Conservation (phyloP, 148 eudicot species). For the Silene uniflora region DNA sequence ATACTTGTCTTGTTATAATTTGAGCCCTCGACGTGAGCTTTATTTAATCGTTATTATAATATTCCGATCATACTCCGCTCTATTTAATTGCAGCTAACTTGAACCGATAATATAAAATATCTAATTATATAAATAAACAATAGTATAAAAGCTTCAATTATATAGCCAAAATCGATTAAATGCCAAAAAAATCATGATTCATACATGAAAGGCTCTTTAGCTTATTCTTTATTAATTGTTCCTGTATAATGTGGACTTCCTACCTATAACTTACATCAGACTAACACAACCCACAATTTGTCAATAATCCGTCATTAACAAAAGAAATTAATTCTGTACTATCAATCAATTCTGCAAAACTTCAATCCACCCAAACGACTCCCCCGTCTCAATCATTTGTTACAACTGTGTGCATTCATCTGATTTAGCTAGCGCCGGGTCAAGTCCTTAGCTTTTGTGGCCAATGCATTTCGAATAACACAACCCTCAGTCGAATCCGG, state of each 20-base stretch:
- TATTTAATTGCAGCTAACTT: neutral
- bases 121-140: neutral
- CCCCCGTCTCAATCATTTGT: neutral
- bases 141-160: constrained; percentile 11
- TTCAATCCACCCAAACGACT: constrained; percentile 14
- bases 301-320: neutral
- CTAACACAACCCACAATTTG: neutral
- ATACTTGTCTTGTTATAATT: no score
- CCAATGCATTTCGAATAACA: constrained; percentile 53
- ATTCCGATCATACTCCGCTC: no score
- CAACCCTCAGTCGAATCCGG: constrained; percentile 24
- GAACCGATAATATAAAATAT: neutral
- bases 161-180: constrained; percentile 7
- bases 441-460: constrained; percentile 35
- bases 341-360: constrained; percentile 15
- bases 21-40: no score
- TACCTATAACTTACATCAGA: constrained; percentile 15
- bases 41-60: no score
- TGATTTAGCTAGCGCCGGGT: neutral
- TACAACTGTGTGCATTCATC: no score
- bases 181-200: neutral
- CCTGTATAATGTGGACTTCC: constrained; percentile 18
- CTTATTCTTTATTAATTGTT: constrained; percentile 5
- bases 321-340: neutral
- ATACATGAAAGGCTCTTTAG: neutral